A percentile compares a stretch with the other conserved stretches of the same genome.
phyloP scores from a whole-genome alignment of 2,329 filamentous ascomycete species.

The Hypoxylon rubiginosum region DNA sequence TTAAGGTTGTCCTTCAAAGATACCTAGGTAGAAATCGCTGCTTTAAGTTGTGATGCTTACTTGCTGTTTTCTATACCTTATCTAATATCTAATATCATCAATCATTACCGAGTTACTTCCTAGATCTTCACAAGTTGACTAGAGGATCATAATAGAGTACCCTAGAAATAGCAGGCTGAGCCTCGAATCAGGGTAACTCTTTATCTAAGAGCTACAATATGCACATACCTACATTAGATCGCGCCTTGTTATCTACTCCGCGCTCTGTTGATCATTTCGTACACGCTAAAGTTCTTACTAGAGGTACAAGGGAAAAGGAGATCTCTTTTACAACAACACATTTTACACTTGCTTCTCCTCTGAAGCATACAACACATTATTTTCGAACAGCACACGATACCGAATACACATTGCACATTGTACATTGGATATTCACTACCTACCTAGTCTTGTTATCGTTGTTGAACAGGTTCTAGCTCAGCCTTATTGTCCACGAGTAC shows the following conservation, averaged over 20 bases:
- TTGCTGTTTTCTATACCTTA: background rate
- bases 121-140: background rate
- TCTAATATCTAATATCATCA: background rate
- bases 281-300: constrained; percentile 1
- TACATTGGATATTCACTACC: constrained; percentile 35
- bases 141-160: background rate
- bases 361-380: constrained; percentile 15
- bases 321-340: constrained; percentile 15
- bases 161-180: background rate
- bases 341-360: constrained; percentile 30
- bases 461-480: constrained; percentile 29
- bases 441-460: constrained; percentile 25
- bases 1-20: background rate
- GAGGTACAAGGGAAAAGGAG: background rate
- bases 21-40: background rate
- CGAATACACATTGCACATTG: constrained; percentile 37
- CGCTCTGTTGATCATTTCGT: background rate
- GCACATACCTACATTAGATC: background rate
- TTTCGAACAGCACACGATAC: constrained; percentile 29
- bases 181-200: background rate
- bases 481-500: constrained; percentile 39
- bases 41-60: background rate
- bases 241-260: background rate
- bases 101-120: background rate
- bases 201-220: background rate